phyloP scores from a whole-genome alignment of 306 rosid genomes.

The Quercus dentata region DNA sequence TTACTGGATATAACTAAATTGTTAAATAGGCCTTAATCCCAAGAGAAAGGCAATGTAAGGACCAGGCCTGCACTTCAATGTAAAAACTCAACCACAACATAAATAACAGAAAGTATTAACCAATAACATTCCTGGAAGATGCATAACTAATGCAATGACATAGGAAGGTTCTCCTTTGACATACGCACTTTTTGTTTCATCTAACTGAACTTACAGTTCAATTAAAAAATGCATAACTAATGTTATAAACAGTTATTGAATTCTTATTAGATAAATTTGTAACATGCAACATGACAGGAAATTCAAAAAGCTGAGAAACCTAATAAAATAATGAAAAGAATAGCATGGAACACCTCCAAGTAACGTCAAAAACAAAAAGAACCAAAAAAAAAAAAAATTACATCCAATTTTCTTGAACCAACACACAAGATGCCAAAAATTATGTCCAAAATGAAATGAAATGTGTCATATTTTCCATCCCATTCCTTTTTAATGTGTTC shows the following conservation, averaged over 20 bases:
- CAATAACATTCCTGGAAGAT: neutral
- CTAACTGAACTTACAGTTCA: neutral
- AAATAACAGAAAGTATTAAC: neutral
- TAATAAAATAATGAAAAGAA: neutral
- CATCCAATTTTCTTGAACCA: neutral
- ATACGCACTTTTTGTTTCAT: neutral
- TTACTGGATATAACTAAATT: neutral
- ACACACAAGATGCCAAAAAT: neutral
- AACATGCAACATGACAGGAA: neutral
- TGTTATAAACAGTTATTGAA: neutral
- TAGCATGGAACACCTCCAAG: neutral
- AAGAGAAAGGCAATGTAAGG: neutral
- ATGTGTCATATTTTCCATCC: neutral
- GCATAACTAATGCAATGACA: neutral
- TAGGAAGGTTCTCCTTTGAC: neutral
- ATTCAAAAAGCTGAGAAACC: neutral
- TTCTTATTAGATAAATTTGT: neutral
- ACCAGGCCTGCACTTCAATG: neutral
- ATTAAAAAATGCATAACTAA: neutral
- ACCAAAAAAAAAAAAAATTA: neutral
- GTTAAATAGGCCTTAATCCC: neutral
- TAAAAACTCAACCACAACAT: neutral
- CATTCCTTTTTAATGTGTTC: neutral
- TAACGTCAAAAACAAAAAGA: neutral
- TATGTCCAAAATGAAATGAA: neutral